A percentile compares a stretch with the other conserved stretches of the same genome.
Evolutionary conservation across 2,329 filamentous ascomycete genomes (phyloP).

Genomic region (Cordyceps cicadae): DNA sequence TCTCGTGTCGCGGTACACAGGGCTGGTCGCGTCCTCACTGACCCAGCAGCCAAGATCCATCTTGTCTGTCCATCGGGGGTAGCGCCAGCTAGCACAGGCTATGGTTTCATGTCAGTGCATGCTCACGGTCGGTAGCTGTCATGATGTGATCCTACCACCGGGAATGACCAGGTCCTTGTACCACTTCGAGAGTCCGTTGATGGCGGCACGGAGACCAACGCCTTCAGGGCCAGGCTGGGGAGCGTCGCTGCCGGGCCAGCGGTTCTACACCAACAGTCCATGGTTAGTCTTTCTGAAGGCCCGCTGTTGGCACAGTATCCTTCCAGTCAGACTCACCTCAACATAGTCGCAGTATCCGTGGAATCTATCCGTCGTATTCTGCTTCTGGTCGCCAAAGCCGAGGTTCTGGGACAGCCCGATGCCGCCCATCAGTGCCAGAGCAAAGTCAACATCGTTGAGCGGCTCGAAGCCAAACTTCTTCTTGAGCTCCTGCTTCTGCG

Average conservation of each 20-base stretch:
- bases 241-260: neutral
- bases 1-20: slow-evolving; percentile 41
- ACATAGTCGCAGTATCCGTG: slow-evolving; percentile 29
- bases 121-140: neutral
- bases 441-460: slow-evolving; percentile 37
- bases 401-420: slow-evolving; percentile 29
- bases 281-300: neutral
- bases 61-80: slow-evolving; percentile 33
- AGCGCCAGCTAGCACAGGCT: slow-evolving; percentile 41
- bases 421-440: slow-evolving; percentile 24
- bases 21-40: slow-evolving; percentile 40
- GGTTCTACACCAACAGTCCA: neutral
- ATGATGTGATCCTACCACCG: slow-evolving; percentile 35
- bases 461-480: slow-evolving; percentile 26
- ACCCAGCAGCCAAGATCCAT: slow-evolving; percentile 42
- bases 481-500: slow-evolving; percentile 30
- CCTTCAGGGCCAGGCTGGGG: slow-evolving; percentile 26
- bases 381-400: slow-evolving; percentile 25
- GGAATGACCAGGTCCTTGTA: slow-evolving; percentile 37
- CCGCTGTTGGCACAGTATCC: neutral
- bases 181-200: slow-evolving; percentile 48
- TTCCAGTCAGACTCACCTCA: slow-evolving; percentile 15
- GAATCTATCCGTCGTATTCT: slow-evolving; percentile 20
- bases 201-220: slow-evolving; percentile 45
- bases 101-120: neutral